phyloP scores from a whole-genome alignment of 306 rosid genomes.

The Casuarina equisetifolia region DNA sequence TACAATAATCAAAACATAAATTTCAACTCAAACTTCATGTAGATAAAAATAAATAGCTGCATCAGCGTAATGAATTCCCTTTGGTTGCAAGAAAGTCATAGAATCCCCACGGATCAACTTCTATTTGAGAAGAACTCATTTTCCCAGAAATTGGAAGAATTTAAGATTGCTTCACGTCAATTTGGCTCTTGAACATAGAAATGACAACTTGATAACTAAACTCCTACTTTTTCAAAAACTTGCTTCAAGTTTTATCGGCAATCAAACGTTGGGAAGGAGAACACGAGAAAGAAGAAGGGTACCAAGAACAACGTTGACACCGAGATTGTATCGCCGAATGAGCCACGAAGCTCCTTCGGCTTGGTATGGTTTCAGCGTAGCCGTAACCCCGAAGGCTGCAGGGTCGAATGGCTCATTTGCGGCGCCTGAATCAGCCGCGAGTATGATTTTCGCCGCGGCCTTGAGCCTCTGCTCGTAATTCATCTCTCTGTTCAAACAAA shows the following conservation, averaged over 20 bases:
- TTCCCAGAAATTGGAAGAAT: no score
- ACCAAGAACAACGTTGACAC: constrained; percentile 94
- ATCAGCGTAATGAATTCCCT: neutral
- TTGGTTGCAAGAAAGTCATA: neutral
- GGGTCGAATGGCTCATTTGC: constrained; percentile 27
- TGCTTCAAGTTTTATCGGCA: constrained; percentile 7
- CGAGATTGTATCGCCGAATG: constrained; percentile 66
- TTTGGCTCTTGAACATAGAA: no score
- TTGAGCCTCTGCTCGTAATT: constrained; percentile 64
- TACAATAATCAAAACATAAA: constrained; percentile 22
- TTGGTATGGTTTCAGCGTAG: constrained; percentile 79
- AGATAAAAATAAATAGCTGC: neutral
- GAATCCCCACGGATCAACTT: no score
- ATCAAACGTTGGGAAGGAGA: constrained; percentile 15
- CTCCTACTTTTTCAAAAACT: neutral
- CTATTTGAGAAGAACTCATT: no score
- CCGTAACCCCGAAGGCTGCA: constrained; percentile 61
- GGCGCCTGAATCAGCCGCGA: constrained; percentile 37
- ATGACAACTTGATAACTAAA: neutral
- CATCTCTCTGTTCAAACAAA: constrained; percentile 32
- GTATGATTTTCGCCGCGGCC: constrained; percentile 51
- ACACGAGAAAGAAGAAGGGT: constrained; percentile 8
- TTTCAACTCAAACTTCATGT: neutral
- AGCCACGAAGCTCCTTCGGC: constrained; percentile 92
- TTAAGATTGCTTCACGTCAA: no score